Conservation (phyloP, 352 stramenopile genomes). For the Phytophthora aleatoria region DNA sequence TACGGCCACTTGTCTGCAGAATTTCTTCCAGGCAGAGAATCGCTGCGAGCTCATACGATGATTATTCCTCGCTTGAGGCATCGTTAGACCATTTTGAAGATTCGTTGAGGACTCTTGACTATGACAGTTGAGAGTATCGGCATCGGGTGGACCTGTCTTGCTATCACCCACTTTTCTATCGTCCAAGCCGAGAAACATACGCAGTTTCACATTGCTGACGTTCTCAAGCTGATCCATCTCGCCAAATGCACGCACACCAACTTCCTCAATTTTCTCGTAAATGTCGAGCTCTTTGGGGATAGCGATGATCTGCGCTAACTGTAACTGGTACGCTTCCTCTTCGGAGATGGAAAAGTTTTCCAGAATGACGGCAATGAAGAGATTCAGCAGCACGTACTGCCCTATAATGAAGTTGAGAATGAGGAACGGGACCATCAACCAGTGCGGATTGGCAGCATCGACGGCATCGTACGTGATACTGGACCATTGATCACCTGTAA, state of each 20-base stretch:
- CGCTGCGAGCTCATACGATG: constrained; percentile 7
- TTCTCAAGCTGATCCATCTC: constrained; percentile 84
- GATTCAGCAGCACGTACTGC: constrained; percentile 81
- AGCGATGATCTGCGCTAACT: constrained; percentile 82
- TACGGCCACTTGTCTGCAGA: constrained; percentile 37
- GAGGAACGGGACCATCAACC: constrained; percentile 76
- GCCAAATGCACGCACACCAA: constrained; percentile 73
- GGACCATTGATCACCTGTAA: constrained; percentile 81
- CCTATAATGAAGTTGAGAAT: constrained; percentile 78
- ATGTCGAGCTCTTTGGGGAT: constrained; percentile 85
- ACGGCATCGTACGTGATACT: constrained; percentile 78
- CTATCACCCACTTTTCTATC: constrained; percentile 27
- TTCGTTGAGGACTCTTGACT: neutral
- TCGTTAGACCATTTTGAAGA: constrained; percentile 5
- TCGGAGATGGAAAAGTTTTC: constrained; percentile 85
- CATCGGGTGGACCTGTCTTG: constrained; percentile 1
- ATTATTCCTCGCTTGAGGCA: constrained; percentile 14
- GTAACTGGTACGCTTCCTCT: constrained; percentile 83
- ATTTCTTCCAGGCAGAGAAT: constrained; percentile 22
- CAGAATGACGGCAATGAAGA: constrained; percentile 86
- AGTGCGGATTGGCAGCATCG: constrained; percentile 65
- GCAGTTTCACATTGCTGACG: constrained; percentile 79
- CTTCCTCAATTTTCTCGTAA: constrained; percentile 83
- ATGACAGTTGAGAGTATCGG: neutral
- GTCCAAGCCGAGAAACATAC: constrained; percentile 77